Conservation (phyloP, 2,329 filamentous ascomycete genomes). For the Colletotrichum viniferum region DNA sequence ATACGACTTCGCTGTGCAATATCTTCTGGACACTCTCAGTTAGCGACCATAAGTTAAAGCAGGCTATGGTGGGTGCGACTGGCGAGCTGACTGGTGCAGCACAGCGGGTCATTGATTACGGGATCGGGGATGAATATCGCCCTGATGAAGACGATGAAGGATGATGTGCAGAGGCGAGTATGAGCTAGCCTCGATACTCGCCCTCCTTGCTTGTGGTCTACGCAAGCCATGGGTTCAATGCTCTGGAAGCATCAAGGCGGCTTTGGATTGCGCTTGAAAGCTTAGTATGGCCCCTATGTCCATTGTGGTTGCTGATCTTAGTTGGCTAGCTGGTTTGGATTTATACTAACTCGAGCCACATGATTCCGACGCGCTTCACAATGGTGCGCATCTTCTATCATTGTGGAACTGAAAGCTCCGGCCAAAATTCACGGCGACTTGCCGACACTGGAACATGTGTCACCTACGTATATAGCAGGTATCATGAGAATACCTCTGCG, state of each 20-base stretch:
- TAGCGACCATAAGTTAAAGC: too few relatives aligned
- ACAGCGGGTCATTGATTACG: not conserved
- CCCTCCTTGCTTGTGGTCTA: accelerated
- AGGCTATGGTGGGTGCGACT: too few relatives aligned
- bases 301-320: too few relatives aligned
- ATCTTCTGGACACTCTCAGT: too few relatives aligned
- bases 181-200: too few relatives aligned
- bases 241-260: too few relatives aligned
- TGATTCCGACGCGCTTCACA: accelerated
- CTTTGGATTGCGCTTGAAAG: too few relatives aligned
- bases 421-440: not conserved
- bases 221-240: not conserved
- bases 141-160: not conserved
- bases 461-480: accelerated
- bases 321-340: accelerated
- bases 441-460: not conserved
- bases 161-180: too few relatives aligned
- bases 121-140: not conserved
- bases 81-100: not conserved
- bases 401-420: accelerated
- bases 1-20: too few relatives aligned
- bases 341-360: accelerated
- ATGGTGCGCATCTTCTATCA: accelerated
- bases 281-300: too few relatives aligned
- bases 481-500: too few relatives aligned